Evolutionary conservation across 1,284 basidiomycete genomes (phyloP).

Genomic region (Sanghuangporus baumii): DNA sequence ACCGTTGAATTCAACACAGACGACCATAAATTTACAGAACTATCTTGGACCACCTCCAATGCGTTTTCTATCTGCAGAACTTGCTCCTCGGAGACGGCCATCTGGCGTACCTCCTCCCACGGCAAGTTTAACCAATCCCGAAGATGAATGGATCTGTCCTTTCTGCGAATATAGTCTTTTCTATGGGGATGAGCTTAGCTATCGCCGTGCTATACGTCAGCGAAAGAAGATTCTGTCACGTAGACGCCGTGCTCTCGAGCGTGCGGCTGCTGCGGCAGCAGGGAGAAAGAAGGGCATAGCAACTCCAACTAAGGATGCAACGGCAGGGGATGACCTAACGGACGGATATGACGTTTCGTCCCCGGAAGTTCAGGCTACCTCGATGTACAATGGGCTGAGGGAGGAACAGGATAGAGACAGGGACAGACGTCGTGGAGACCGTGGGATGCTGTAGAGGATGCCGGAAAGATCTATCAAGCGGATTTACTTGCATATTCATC

Average conservation of each 20-base stretch:
- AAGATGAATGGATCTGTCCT: slow-evolving; percentile 85
- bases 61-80: slow-evolving; percentile 61
- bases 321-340: slow-evolving; percentile 29
- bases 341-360: slow-evolving; percentile 14
- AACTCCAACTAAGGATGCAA: slow-evolving; percentile 17
- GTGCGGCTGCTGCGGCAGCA: slow-evolving; percentile 48
- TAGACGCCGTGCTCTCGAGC: slow-evolving; percentile 68
- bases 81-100: slow-evolving; percentile 42
- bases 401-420: slow-evolving; percentile 18
- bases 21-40: slow-evolving; percentile 37
- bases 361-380: slow-evolving; percentile 12
- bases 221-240: slow-evolving; percentile 76
- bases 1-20: slow-evolving; percentile 30
- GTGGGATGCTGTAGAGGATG: neutral
- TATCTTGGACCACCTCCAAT: slow-evolving; percentile 53
- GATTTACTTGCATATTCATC: neutral
- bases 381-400: slow-evolving; percentile 17
- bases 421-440: slow-evolving; percentile 14
- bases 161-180: slow-evolving; percentile 85
- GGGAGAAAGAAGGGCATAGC: slow-evolving; percentile 21
- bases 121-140: slow-evolving; percentile 49
- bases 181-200: slow-evolving; percentile 67
- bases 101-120: slow-evolving; percentile 22
- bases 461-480: neutral
- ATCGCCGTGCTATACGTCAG: slow-evolving; percentile 59